Conservation (phyloP, 805 yeast genomes). For the Yamadazyma endophytica region DNA sequence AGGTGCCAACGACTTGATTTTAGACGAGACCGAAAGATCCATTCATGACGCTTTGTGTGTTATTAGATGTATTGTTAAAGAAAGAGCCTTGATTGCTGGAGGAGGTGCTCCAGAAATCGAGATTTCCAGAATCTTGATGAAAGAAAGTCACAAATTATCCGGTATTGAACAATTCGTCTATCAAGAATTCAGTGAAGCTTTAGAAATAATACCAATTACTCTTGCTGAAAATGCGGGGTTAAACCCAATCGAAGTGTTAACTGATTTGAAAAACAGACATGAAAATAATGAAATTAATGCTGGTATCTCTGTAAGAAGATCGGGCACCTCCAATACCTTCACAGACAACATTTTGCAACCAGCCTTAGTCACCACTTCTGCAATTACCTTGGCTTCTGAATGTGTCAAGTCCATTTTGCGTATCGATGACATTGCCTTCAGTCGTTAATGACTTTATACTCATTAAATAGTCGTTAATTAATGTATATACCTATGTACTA, state of each 20-base stretch:
- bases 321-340: conserved; percentile 86
- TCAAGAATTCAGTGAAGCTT: conserved; percentile 87
- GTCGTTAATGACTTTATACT: conserved; percentile 25
- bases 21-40: conserved; percentile 97
- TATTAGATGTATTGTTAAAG: conserved; percentile 79
- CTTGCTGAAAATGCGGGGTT: conserved; percentile 94
- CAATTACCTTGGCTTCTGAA: conserved; percentile 91
- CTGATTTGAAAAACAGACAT: conserved; percentile 87
- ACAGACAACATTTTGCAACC: conserved; percentile 97
- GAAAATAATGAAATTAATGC: conserved; percentile 87
- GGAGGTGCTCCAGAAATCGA: conserved; percentile 99
- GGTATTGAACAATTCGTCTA: conserved; percentile 91
- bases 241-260: conserved; percentile 85
- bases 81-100: conserved; percentile 90
- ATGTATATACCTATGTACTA: background rate
- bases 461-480: background rate
- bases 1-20: conserved; percentile 86
- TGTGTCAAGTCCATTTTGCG: conserved; percentile 93
- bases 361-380: conserved; percentile 89
- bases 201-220: conserved; percentile 90
- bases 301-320: conserved; percentile 93
- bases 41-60: conserved; percentile 97
- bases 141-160: conserved; percentile 66
- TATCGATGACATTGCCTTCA: conserved; percentile 94
- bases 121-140: conserved; percentile 67